Percentiles rank a stretch among this genome's conserved stretches.
Conservation (phyloP, 495 filamentous ascomycete species). For the Cetradonia linearis region DNA sequence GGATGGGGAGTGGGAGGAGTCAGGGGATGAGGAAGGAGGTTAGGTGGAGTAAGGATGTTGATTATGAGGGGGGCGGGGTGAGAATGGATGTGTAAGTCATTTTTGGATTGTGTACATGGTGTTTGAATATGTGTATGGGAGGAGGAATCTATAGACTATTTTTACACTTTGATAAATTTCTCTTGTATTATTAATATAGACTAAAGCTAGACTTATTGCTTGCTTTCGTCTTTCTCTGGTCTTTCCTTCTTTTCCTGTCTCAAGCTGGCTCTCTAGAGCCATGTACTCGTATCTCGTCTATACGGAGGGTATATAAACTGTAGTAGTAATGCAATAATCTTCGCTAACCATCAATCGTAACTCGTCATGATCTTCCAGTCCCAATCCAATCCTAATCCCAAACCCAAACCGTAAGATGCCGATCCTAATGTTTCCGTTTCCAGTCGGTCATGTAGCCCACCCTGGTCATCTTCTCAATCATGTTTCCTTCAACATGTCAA, state of each 20-base stretch:
- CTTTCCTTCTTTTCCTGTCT: background rate
- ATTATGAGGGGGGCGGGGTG: slow-evolving; percentile 12
- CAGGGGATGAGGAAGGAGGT: slow-evolving; percentile 15
- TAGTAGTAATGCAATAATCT: background rate
- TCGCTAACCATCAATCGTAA: background rate
- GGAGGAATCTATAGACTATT: background rate
- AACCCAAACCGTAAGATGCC: background rate
- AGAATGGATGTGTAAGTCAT: background rate
- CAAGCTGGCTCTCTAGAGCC: background rate
- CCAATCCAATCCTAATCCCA: background rate
- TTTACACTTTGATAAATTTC: background rate
- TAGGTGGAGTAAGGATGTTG: slow-evolving; percentile 17
- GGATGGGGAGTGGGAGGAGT: slow-evolving; percentile 4
- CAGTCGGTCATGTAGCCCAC: too few relatives aligned
- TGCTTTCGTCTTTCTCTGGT: too few relatives aligned
- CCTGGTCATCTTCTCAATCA: too few relatives aligned
- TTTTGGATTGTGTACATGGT: background rate
- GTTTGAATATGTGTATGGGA: background rate
- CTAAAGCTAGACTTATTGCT: too few relatives aligned
- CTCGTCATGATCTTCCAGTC: background rate
- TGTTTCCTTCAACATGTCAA: too few relatives aligned
- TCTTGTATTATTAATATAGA: background rate
- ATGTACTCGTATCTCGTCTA: background rate
- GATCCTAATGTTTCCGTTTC: too few relatives aligned
- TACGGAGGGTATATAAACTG: slow-evolving; percentile 1